Conservation (phyloP, 768 basidiomycete species). For the Suillus sp. region DNA sequence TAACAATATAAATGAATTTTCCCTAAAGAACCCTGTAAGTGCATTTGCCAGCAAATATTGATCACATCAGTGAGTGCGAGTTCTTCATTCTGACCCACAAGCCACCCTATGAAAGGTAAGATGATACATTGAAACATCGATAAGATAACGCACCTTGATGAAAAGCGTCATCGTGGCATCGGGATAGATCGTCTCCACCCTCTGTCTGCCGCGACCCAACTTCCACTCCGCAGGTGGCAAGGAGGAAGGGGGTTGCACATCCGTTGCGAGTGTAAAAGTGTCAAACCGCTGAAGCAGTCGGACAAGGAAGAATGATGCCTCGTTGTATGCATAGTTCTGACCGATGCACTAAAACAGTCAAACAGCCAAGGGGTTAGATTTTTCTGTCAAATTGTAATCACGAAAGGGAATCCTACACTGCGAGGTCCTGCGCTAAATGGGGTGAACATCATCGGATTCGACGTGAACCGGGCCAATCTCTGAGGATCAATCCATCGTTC, state of each 20-base stretch:
- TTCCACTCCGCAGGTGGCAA: slow-evolving; percentile 63
- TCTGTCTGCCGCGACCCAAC: slow-evolving; percentile 44
- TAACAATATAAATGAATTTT: slow-evolving; percentile 21
- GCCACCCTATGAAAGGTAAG: slow-evolving; percentile 45
- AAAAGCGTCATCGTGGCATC: slow-evolving; percentile 65
- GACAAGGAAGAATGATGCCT: slow-evolving; percentile 73
- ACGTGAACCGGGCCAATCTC: slow-evolving; percentile 49
- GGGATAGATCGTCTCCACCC: slow-evolving; percentile 62
- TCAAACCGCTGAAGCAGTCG: slow-evolving; percentile 67
- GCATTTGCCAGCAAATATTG: background rate
- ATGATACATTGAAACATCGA: no score
- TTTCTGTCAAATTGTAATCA: background rate
- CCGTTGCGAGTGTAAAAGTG: slow-evolving; percentile 57
- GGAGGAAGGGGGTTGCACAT: slow-evolving; percentile 64
- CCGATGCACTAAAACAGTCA: slow-evolving; percentile 56
- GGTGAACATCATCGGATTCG: slow-evolving; percentile 68
- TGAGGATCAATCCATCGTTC: slow-evolving; percentile 73
- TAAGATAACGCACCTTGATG: slow-evolving; percentile 51
- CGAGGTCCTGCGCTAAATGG: slow-evolving; percentile 77
- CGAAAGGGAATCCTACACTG: slow-evolving; percentile 37
- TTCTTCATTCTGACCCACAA: slow-evolving; percentile 56
- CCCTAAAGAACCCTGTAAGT: background rate
- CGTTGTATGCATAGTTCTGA: slow-evolving; percentile 76
- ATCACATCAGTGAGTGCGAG: slow-evolving; percentile 18
- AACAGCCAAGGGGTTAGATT: slow-evolving; percentile 10